Evolutionary conservation across 305 asterid species (phyloP), one percentile per base, ranked within the genome.

Genomic region (Ilex paraguariensis): DNA sequence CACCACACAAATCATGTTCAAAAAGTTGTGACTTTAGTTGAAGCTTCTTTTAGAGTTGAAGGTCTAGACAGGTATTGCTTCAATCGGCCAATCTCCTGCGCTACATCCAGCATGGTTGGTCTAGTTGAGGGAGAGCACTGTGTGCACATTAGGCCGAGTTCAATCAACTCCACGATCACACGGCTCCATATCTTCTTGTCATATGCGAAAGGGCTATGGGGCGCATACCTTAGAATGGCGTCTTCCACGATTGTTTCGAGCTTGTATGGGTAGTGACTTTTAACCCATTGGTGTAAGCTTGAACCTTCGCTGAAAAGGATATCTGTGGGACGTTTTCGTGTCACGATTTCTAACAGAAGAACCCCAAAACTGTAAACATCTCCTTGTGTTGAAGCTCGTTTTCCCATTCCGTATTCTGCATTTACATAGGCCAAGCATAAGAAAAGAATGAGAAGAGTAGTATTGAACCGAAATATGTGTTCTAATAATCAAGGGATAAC

Each of bases 321-420:
- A 3, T 83, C 81, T 0, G 92, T 91, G 0, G 96, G 98, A 15
- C 95, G 86, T 68, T 75, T 91, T 31, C 94, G 86, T 13, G 88
- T 78, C 49, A 82, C 73, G 12, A 86, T 88, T 77, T 91, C 98
- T 21, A 88, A 17, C 57, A 91, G 10, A 30, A 91, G 76, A 31
- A 88, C 92, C 5, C 95, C 96, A 7, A 52, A 83, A 66, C 98
- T 88, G 48, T 81, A 88, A 1, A 86, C 96, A 63, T 91, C 96
- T 56, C 96, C 96, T 62, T 86, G 63, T 42, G 90, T 70, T 40
- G 98, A 91, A 8, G 96, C 95, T 52, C 74, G 75, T 69, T 62
- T 88, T 56, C 96, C 98, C 95, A 91, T 86, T 76, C 95, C 98
- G 64, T 91, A 91, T 66, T 91, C 98, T 88, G 79, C 53, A 53